Base-by-base conservation (phyloP, 768 basidiomycete genomes). In the Calocybe cyanea region DNA sequence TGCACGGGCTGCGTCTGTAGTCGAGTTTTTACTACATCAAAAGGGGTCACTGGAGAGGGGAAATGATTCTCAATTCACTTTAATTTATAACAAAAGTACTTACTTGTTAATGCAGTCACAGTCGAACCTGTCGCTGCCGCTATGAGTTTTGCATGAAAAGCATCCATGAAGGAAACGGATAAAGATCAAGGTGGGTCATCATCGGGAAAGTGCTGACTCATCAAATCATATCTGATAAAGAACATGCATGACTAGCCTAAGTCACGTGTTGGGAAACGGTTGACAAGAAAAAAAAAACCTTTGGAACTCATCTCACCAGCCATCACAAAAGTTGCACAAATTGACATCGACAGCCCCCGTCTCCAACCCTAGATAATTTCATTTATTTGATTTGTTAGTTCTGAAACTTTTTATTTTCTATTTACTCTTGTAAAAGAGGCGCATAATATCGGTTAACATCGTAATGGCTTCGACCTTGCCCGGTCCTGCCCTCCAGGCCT, bases 21-120 rank as follows among this genome's bases (percentile, higher is more conserved):
- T 21, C 96, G 82, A 10, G 95, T 98, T 65, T 98, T 98, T 55
- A 98, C 78, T 44, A 99, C 92, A 66, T 99, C 96, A 63, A 99
- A 99, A 2, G 96, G 96, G 2, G 95, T 98, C 96, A 99, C 95
- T 98, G 61, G 24, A 24, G 43, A 33, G n/a, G 30, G 54, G 48
- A 25, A 55, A 45, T 21, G 43, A 20, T n/a, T 13, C 5, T 5
- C 25, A 28, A 6, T 28, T n/a, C n/a, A n/a, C n/a, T n/a, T n/a
- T n/a, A n/a, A 11, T 28, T 28, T 28, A 5, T 5, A 28, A 11
- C 11, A 28, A 5, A 11, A 17, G 24, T 28, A 23, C 24, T 10
- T 59, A 88, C 90, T 92, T 6, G 90, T 90, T 30, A 92, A 66
- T 3, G 87, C 87, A 10, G 90, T 92, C 66, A 92, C 59, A 23